These are phyloP conservation scores for Trichosanthes truncata DNA, from an alignment of 306 rosid species.

Conservation along the genomic window DNA sequence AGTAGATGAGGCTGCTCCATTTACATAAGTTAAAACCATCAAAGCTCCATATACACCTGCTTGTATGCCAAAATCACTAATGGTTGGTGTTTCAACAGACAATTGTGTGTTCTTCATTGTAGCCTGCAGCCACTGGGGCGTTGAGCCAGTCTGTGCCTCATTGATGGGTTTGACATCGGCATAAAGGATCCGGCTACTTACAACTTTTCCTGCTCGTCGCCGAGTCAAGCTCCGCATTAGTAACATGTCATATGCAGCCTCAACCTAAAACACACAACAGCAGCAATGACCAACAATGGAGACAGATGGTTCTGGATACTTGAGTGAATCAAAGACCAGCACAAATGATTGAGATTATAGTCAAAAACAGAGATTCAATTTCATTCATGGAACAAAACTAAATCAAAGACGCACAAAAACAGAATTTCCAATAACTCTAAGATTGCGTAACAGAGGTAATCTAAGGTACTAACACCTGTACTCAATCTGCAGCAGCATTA, in stretches of 20 bases:
- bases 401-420: no score
- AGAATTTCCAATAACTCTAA: not conserved
- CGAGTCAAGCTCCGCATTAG: slow-evolving; percentile 83
- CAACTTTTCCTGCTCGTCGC: slow-evolving; percentile 84
- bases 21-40: slow-evolving; percentile 67
- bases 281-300: not conserved
- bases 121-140: slow-evolving; percentile 78
- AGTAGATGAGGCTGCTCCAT: slow-evolving; percentile 47
- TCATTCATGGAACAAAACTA: not conserved
- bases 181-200: slow-evolving; percentile 19
- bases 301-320: not conserved
- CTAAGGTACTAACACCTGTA: not conserved
- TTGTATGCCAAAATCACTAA: slow-evolving; percentile 65
- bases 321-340: not conserved
- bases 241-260: slow-evolving; percentile 94
- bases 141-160: slow-evolving; percentile 35
- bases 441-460: not conserved
- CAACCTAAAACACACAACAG: slow-evolving; percentile 39
- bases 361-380: not conserved
- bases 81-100: slow-evolving; percentile 65
- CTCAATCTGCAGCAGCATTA: not conserved
- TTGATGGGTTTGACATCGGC: slow-evolving; percentile 19
- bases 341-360: not conserved
- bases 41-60: slow-evolving; percentile 91
- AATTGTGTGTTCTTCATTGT: slow-evolving; percentile 34